phyloP scores from a whole-genome alignment of 2,329 filamentous ascomycete species.

The Aspergillus clavatus region DNA sequence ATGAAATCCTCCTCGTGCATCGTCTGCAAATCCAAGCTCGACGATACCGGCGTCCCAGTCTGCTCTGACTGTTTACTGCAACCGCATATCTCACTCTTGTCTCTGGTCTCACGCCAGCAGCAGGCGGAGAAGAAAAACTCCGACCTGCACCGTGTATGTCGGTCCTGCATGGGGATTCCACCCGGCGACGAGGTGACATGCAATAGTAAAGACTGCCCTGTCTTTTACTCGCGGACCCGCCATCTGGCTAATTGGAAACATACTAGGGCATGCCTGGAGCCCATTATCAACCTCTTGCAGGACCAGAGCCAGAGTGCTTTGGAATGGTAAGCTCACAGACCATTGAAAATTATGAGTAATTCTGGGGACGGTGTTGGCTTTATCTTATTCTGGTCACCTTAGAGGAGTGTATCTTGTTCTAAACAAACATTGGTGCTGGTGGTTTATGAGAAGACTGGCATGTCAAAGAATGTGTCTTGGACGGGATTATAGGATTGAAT shows the following conservation, averaged over 20 bases:
- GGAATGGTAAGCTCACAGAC: conserved; percentile 32
- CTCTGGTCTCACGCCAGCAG: conserved; percentile 59
- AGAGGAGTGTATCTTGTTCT: no score
- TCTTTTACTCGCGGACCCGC: conserved; percentile 63
- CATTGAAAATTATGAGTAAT: neutral
- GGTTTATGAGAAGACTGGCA: no score
- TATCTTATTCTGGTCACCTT: no score
- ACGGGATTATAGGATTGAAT: no score
- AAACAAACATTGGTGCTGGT: no score
- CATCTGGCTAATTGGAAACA: conserved; percentile 34
- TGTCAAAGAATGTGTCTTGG: no score
- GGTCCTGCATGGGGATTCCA: conserved; percentile 69
- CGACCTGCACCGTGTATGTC: conserved; percentile 68
- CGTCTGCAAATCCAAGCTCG: conserved; percentile 63
- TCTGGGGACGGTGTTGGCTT: no score
- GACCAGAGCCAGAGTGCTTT: conserved; percentile 29
- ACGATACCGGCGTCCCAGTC: conserved; percentile 41
- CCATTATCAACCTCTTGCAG: conserved; percentile 36
- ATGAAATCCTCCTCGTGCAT: conserved; percentile 76
- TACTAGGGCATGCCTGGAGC: conserved; percentile 32
- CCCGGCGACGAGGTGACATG: conserved; percentile 75
- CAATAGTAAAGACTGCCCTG: conserved; percentile 86
- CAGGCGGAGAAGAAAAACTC: conserved; percentile 59
- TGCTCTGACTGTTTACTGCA: conserved; percentile 34
- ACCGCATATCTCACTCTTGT: conserved; percentile 56